Base-by-base conservation (phyloP, 345 rosid genomes). In the Eucalyptus pumila region DNA sequence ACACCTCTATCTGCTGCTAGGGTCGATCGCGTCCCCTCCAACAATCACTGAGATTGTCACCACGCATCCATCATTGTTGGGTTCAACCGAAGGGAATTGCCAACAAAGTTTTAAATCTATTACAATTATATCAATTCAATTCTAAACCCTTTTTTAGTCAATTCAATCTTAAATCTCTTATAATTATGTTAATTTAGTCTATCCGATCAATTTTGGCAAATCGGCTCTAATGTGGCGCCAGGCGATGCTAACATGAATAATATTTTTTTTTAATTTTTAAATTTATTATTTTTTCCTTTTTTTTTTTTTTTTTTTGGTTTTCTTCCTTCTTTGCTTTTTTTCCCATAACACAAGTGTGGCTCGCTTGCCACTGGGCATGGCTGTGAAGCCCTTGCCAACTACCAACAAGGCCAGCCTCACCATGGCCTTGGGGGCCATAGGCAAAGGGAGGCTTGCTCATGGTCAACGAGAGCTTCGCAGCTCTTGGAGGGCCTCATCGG, bases 381-480 rank as follows among this genome's bases (percentile, higher is more conserved):
- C 4, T 3, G 1, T 17, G 56, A 52, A 17, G 56, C 23, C 9
- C 24, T 52, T 2, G 9, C 56, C 4, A 52, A 0, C 56, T 7
- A 0, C 56, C 9, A 2, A 52, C 56, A 3, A 52, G 56, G 56
- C 24, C 2, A 52, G 2, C 23, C 56, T 51, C 23, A 17, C 24
- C 9, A 8, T 51, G 56, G 9, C 1, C 56, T 52, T 19, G 24
- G 24, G 56, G 24, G 5, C 24, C 56, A 52, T 10, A 19, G 1
- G 2, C 10, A 3, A 3, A 19, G 56, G 56, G 24, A 52, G 56
- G 2, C 9, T 52, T 52, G 56, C 24, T 17, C 2, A 1, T 1
- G 9, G 4, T 2, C 0, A 10, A 52, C 4, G 0, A 52, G 56
- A 3, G 56, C 56, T 17, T 19, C 4, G 0, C 10, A 1, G 1